Evolutionary conservation across 257 asterid species (phyloP), one percentile per base, ranked within the genome.

Genomic region (Penstemon newberryi): DNA sequence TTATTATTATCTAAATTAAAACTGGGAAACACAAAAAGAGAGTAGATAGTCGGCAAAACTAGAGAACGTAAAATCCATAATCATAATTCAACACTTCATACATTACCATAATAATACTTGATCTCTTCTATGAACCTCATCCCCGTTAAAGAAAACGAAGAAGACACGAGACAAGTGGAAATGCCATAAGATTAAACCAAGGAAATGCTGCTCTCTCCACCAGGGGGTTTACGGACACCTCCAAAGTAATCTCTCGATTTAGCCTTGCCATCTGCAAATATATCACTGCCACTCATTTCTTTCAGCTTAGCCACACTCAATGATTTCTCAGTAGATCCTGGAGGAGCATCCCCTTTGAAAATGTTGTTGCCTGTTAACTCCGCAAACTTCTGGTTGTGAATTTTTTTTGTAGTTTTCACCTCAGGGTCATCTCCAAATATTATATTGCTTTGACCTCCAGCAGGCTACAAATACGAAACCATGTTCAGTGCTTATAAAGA

Each of bases 401-500:
- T 85, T 72, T 90, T 92, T 82, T 84, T 88, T 0, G 87, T 43
- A 12, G 88, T 75, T 74, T 82, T 86, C 52, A 81, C 85, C 63
- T 66, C 88, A 0, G 97, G 89, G 42, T 88, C 93, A 4, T 88
- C 97, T 5, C 96, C 96, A 58, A 86, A 92, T 57, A 84, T 42
- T 47, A 92, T 89, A 74, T 81, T 92, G 67, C 96, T 92, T 55
- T 89, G 96, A 51, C 96, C 98, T 58, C 96, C 96, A 19, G 98
- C 96, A 60, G 96, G 98, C 98, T 92, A 81, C 64, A 77, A 66
- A 45, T 38, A 69, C 60, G 43, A 59, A 42, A 51, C 38, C 25
- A 36, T 50, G n/a, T 19, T 15, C 72, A 60, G n/a, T 65, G 50
- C 37, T 25, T 42, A 50, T 13, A 13, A 3, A 7, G 36, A 8